Evolutionary conservation across 345 rosid genomes (phyloP), one percentile per base, ranked within the genome.

Genomic region (Eucalyptus curtisii): DNA sequence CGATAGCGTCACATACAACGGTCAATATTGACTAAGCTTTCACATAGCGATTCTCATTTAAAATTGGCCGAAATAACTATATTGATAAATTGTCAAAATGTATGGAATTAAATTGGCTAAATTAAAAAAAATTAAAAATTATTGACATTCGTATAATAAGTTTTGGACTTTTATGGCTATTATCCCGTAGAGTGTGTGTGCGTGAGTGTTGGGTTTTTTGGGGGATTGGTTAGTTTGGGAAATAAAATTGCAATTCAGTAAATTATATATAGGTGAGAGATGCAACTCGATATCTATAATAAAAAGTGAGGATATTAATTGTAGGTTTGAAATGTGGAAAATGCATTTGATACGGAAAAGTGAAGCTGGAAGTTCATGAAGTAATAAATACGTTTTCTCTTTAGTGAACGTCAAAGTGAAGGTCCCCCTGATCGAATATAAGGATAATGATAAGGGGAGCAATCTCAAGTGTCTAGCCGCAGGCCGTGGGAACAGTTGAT

Each of bases 1-100:
- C 3, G 1, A 2, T 4, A 5, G 17, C 2, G 0, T 8, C 24
- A 17, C 22, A 5, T 15, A 16, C 7, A 7, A 31, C 0, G 13
- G 7, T 9, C 0, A 40, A 20, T 3, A 15, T 5, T 5, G 25
- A 19, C 25, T 71, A 10, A 7, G 10, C 1, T 7, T 10, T 42
- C 13, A 71, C 10, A 10, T 37, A 71, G 25, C 0, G 0, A 37
- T 37, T 76, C 37, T 5, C 4, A 5, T 22, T 11, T 40, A 19
- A 17, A 19, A 19, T 17, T 71, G 25, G 13, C 4, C 7, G 0
- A 6, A 68, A 59, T 59, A 13, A 59, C 0, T 59, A 11, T 5
- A 17, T 33, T 33, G n/a, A n/a, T n/a, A n/a, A n/a, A n/a, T n/a
- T n/a, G n/a, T n/a, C n/a, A n/a, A n/a, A n/a, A n/a, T n/a, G n/a